Evolutionary conservation across 1,139 yeast genomes (phyloP).

Genomic region (Hanseniaspora gamundiae): DNA sequence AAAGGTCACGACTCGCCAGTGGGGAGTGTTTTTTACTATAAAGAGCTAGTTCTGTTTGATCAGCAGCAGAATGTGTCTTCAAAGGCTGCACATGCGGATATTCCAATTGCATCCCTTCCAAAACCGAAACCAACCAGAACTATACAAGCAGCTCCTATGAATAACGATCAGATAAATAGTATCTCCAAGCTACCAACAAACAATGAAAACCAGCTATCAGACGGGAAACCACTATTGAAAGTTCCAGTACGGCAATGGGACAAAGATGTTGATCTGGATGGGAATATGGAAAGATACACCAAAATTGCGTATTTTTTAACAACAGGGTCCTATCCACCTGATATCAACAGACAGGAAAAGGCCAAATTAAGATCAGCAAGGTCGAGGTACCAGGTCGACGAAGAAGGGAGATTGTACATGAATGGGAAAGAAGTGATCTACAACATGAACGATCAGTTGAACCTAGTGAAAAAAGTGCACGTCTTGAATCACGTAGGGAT

Average conservation of each 20-base stretch:
- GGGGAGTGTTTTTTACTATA: constrained; percentile 68
- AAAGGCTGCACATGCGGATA: too few relatives aligned
- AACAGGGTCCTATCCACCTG: constrained; percentile 78
- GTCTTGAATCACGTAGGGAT: constrained; percentile 73
- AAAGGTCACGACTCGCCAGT: constrained; percentile 77
- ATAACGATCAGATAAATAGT: too few relatives aligned
- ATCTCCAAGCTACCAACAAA: too few relatives aligned
- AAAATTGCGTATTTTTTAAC: constrained; percentile 67
- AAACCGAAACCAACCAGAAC: neutral
- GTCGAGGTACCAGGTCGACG: constrained; percentile 32
- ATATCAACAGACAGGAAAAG: constrained; percentile 64
- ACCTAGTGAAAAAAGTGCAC: constrained; percentile 65
- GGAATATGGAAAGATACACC: constrained; percentile 39
- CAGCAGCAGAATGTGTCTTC: too few relatives aligned
- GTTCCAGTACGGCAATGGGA: neutral
- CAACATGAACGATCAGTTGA: constrained; percentile 47
- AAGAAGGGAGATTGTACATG: constrained; percentile 61
- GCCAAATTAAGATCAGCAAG: constrained; percentile 38
- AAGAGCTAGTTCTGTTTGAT: constrained; percentile 24
- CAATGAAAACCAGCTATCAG: too few relatives aligned
- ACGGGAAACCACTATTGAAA: neutral
- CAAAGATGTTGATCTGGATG: constrained; percentile 7
- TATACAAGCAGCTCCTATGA: too few relatives aligned
- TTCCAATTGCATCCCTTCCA: neutral
- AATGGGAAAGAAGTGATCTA: constrained; percentile 75